phyloP scores from a whole-genome alignment of 768 basidiomycete species.

The Boletus sensibilis region DNA sequence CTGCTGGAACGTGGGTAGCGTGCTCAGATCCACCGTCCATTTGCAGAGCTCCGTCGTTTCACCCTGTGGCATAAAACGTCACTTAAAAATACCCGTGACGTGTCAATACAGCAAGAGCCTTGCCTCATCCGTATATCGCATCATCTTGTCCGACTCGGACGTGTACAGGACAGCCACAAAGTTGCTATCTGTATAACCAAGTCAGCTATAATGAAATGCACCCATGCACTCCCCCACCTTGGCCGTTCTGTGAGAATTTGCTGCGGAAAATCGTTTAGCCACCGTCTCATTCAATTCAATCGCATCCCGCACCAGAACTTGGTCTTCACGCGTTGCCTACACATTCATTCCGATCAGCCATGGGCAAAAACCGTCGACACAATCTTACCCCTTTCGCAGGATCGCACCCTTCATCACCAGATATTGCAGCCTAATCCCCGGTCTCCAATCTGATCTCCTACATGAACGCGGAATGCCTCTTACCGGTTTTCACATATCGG shows the following conservation, averaged over 20 bases:
- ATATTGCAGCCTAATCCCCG: slow-evolving; percentile 68
- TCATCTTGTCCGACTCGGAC: slow-evolving; percentile 67
- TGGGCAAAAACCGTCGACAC: slow-evolving; percentile 5
- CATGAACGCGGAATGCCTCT: slow-evolving; percentile 10
- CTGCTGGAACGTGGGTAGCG: slow-evolving; percentile 75
- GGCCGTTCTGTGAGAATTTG: slow-evolving; percentile 64
- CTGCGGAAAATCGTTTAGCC: slow-evolving; percentile 36
- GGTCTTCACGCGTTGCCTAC: slow-evolving; percentile 75
- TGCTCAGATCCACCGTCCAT: slow-evolving; percentile 83
- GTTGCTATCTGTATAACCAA: slow-evolving; percentile 55
- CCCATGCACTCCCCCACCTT: slow-evolving; percentile 38
- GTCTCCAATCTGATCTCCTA: slow-evolving; percentile 13
- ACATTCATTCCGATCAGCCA: slow-evolving; percentile 16
- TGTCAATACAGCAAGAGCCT: slow-evolving; percentile 15
- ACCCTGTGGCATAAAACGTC: slow-evolving; percentile 42
- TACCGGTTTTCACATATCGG: slow-evolving; percentile 84
- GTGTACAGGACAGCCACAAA: slow-evolving; percentile 85
- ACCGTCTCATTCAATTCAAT: slow-evolving; percentile 2
- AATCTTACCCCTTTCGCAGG: slow-evolving; percentile 75
- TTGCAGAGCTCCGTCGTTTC: slow-evolving; percentile 74
- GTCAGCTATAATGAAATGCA: neutral
- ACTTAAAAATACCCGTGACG: slow-evolving; percentile 14
- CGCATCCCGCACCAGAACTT: slow-evolving; percentile 68
- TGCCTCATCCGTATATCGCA: slow-evolving; percentile 83
- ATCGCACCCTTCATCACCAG: slow-evolving; percentile 86